phyloP scores from a whole-genome alignment of 345 rosid genomes.

The Euclidium syriacum region DNA sequence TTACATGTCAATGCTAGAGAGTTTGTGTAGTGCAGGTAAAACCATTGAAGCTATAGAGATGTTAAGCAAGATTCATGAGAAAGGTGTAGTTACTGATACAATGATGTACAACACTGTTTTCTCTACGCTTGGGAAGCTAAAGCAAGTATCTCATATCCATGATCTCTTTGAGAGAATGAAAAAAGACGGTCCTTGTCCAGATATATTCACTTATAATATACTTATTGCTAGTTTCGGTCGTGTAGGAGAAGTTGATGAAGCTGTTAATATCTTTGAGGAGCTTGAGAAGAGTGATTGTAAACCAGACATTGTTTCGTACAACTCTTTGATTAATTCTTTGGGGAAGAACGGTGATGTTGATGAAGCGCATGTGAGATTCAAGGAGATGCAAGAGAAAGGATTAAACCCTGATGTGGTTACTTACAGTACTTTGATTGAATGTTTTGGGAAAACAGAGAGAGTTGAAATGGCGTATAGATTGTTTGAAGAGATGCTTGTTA shows the following conservation, averaged over 20 bases:
- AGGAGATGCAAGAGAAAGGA: slow-evolving; percentile 90
- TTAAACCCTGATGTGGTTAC: slow-evolving; percentile 87
- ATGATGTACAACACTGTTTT: slow-evolving; percentile 73
- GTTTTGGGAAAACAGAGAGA: slow-evolving; percentile 86
- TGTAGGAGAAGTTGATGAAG: slow-evolving; percentile 63
- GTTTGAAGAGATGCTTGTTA: slow-evolving; percentile 74
- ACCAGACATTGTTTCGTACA: slow-evolving; percentile 79
- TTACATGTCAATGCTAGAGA: slow-evolving; percentile 64
- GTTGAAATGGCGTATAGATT: slow-evolving; percentile 81
- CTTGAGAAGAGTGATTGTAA: slow-evolving; percentile 62
- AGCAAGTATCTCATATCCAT: slow-evolving; percentile 58
- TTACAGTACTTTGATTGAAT: slow-evolving; percentile 83
- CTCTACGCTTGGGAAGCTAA: slow-evolving; percentile 64
- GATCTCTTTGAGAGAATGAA: slow-evolving; percentile 83
- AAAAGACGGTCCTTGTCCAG: slow-evolving; percentile 62
- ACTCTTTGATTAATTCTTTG: slow-evolving; percentile 81
- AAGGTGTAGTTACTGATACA: slow-evolving; percentile 59
- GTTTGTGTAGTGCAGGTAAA: slow-evolving; percentile 66
- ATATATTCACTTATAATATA: slow-evolving; percentile 74
- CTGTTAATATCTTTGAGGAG: slow-evolving; percentile 72
- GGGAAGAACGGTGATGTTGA: slow-evolving; percentile 92
- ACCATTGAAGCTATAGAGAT: slow-evolving; percentile 76
- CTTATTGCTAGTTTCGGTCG: slow-evolving; percentile 79
- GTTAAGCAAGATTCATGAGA: slow-evolving; percentile 60
- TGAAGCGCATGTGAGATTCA: slow-evolving; percentile 89